Evolutionary conservation across 1,139 yeast species (phyloP), one percentile per base, ranked within the genome.

Genomic region (Debaryomycetaceae sp.): DNA sequence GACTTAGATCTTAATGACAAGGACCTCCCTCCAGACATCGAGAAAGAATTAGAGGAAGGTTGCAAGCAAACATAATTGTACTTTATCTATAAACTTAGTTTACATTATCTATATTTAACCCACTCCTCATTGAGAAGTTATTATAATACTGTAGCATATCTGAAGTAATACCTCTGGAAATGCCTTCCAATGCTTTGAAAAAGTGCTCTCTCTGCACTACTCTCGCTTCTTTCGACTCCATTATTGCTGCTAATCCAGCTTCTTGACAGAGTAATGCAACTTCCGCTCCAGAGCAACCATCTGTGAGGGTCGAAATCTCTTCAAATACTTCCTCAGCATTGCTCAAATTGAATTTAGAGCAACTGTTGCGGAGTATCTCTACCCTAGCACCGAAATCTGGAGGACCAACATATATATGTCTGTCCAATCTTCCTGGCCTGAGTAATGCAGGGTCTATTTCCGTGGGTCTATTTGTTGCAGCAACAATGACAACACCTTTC

Each of bases 241-340:
- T 88, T 48, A 93, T 84, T 0, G 98, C 97, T 8, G 87, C 80
- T 33, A 93, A 69, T 2, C 99, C 99, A 0, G 98, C 97, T 62
- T 93, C 98, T 60, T 91, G 98, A 56, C 97, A 88, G 24, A 91
- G 65, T 36, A 90, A 75, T 0, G 91, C 95, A 33, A 93, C 90
- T 62, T 93, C 99, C 0, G 99, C 97, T 38, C 99, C 99, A 0
- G 97, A 89, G 57, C 96, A 90, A 0, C 98, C 98, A 0, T 86
- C 93, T 0, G 97, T 87, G n/a, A 87, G 67, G n/a, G 60, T 62
- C 5, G 70, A 67, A n/a, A 84, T 68, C 31, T 27, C 31, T 24
- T 72, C 48, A 1, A 65, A 69, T 2, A 78, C 77, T 36, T 70
- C 74, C 2, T 64, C 71, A 4, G 70, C 68, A 5, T 61, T 66